Base-by-base conservation (phyloP, 2,329 filamentous ascomycete species). In the Dryadomyces quercus-mongolicae region DNA sequence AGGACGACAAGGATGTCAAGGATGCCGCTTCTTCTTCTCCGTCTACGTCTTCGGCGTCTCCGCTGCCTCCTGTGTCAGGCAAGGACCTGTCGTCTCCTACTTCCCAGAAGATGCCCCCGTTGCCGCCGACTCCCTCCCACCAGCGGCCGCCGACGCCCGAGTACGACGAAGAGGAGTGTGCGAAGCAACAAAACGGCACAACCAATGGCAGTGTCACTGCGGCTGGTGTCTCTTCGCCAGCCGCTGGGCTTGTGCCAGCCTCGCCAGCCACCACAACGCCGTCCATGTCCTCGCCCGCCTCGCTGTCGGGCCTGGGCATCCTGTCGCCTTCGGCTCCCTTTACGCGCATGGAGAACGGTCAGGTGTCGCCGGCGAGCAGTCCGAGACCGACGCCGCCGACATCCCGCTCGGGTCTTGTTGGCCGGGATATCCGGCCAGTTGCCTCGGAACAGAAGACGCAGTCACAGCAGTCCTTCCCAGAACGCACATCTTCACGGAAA, bases 101-200 rank as follows among this genome's bases (percentile, higher is more conserved):
- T 4, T 34, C 51, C 1, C 18, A 44, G 18, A n/a, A 21, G 21
- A 16, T 34, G 34, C 21, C 36, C 2, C 42, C 43, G 34, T 44
- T 42, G 8, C 51, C 49, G 5, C 31, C 58, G 6, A 56, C 56
- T 10, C 55, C 50, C 8, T 58, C 62, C 0, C 53, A 61, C 13
- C 61, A 68, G 43, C 68, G 73, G 2, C 71, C 73, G 10, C 74
- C 74, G 1, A 77, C 74, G 2, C 74, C 75, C 16, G 74, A 77
- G 47, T 76, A 77, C 55, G 69, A 69, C 43, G 68, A 68, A 20
- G 67, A 70, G 46, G 73, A 76, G 55, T 16, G 36, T 16, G 36
- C 36, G 10, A 62, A 68, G 52, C 67, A 67, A 56, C 67, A 5
- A 9, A 54, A 50, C 9, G 49, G 51, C 43, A 20, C 18, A 21